phyloP scores from a whole-genome alignment of 768 basidiomycete genomes.

The Russula lepida region DNA sequence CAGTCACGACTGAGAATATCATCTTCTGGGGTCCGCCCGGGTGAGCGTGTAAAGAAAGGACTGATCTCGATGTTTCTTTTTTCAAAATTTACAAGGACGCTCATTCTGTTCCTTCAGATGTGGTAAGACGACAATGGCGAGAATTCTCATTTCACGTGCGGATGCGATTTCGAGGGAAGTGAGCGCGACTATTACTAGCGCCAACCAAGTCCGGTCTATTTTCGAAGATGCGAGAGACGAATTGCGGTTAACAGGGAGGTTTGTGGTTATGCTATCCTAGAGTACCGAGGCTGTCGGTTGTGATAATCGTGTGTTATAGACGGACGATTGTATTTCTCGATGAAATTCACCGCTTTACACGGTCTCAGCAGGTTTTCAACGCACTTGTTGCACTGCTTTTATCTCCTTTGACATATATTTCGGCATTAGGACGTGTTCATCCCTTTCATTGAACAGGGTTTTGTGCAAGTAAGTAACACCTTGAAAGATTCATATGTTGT shows the following conservation, averaged over 20 bases:
- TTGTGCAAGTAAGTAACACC: slow-evolving; percentile 45
- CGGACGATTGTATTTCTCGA: slow-evolving; percentile 74
- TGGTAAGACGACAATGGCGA: slow-evolving; percentile 70
- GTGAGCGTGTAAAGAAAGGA: slow-evolving; percentile 27
- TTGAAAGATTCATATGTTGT: not conserved
- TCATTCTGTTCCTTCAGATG: slow-evolving; percentile 37
- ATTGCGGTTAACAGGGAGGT: slow-evolving; percentile 60
- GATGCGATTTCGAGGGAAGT: slow-evolving; percentile 65
- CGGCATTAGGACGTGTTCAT: slow-evolving; percentile 62
- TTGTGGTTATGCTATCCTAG: slow-evolving; percentile 11
- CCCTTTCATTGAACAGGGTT: slow-evolving; percentile 72
- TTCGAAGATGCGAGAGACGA: slow-evolving; percentile 69
- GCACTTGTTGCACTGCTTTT: not conserved
- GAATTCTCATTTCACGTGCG: slow-evolving; percentile 54
- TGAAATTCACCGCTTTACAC: slow-evolving; percentile 77
- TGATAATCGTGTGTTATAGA: slow-evolving; percentile 30
- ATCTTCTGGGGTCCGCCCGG: slow-evolving; percentile 75
- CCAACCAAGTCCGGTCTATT: slow-evolving; percentile 61
- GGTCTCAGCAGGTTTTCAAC: slow-evolving; percentile 48
- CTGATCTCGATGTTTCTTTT: too few species aligned
- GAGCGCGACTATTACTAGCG: slow-evolving; percentile 61
- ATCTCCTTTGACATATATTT: slow-evolving; percentile 18
- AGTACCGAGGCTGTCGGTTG: not conserved
- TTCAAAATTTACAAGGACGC: not conserved
- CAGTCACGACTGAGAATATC: slow-evolving; percentile 47